Percentiles rank a stretch among this genome's conserved stretches.
phyloP scores from a whole-genome alignment of 2,329 filamentous ascomycete genomes.

The Clonostachys chloroleuca region DNA sequence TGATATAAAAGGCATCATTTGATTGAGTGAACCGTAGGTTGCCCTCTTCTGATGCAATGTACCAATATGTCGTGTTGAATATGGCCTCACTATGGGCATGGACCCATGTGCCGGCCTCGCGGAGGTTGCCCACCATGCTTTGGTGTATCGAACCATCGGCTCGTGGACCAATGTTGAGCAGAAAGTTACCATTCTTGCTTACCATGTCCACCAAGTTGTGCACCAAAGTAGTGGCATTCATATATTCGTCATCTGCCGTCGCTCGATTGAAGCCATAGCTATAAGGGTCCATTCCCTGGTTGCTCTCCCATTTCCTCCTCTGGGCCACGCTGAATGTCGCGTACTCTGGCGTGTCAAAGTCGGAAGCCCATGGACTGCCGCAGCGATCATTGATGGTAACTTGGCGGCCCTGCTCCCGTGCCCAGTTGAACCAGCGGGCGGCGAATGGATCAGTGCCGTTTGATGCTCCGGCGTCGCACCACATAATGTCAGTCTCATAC shows the following conservation, averaged over 20 bases:
- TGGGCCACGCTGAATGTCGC: slow-evolving; percentile 24
- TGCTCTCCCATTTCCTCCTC: slow-evolving; percentile 55
- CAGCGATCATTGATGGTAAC: slow-evolving; percentile 54
- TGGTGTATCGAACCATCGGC: slow-evolving; percentile 49
- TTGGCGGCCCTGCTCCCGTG: slow-evolving; percentile 32
- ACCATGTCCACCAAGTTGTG: slow-evolving; percentile 45
- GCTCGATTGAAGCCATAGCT: slow-evolving; percentile 56
- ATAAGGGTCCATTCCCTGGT: slow-evolving; percentile 55
- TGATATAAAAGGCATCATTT: slow-evolving; percentile 46
- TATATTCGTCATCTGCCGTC: slow-evolving; percentile 41
- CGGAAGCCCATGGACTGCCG: slow-evolving; percentile 40
- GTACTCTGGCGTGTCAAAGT: slow-evolving; percentile 61
- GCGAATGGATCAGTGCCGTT: slow-evolving; percentile 35
- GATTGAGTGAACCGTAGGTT: slow-evolving; percentile 47
- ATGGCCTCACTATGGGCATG: slow-evolving; percentile 46
- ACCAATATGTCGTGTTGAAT: slow-evolving; percentile 53
- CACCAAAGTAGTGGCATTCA: slow-evolving; percentile 45
- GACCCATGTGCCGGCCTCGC: slow-evolving; percentile 50
- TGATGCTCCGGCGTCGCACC: slow-evolving; percentile 40
- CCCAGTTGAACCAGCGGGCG: slow-evolving; percentile 33
- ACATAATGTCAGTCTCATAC: slow-evolving; percentile 41
- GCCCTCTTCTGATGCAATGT: slow-evolving; percentile 35
- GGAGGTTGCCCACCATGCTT: slow-evolving; percentile 39
- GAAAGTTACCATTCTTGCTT: slow-evolving; percentile 50
- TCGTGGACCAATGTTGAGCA: slow-evolving; percentile 51